Percentiles rank a stretch among this genome's conserved stretches.
Evolutionary conservation across 352 stramenopile species (phyloP).

Genomic region (Pythium sukuiense): DNA sequence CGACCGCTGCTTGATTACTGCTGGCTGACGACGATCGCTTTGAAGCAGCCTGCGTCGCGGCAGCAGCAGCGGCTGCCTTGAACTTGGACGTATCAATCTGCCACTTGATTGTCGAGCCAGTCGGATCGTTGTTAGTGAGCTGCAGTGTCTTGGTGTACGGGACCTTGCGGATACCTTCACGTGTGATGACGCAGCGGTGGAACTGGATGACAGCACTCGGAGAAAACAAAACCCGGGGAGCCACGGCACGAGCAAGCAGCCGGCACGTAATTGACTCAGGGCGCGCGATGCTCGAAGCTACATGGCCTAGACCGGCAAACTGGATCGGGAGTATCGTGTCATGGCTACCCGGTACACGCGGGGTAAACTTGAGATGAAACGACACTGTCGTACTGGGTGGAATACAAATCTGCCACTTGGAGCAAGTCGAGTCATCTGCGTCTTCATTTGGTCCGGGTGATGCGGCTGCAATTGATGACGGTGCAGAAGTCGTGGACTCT

Average conservation of each 20-base stretch:
- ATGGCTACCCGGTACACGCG: conserved; percentile 39
- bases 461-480: background rate
- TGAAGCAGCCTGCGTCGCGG: conserved; percentile 6
- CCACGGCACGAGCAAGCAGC: conserved; percentile 54
- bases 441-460: background rate
- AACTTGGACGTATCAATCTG: conserved; percentile 68
- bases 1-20: conserved; percentile 39
- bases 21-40: conserved; percentile 33
- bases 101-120: conserved; percentile 58
- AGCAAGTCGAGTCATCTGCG: conserved; percentile 32
- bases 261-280: conserved; percentile 39
- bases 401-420: conserved; percentile 74
- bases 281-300: conserved; percentile 17
- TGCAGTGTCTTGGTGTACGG: conserved; percentile 83
- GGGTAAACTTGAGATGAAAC: conserved; percentile 79
- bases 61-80: conserved; percentile 21
- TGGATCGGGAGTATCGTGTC: conserved; percentile 74
- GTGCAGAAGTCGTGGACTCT: background rate
- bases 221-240: conserved; percentile 69
- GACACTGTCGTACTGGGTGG: conserved; percentile 64
- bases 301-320: conserved; percentile 51
- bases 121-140: conserved; percentile 71
- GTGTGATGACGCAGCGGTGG: conserved; percentile 78
- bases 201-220: conserved; percentile 79
- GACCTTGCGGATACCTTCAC: conserved; percentile 82